These are phyloP conservation scores for Candida stauntonica DNA, from an alignment of 805 yeast species.

Conservation along the genomic window DNA sequence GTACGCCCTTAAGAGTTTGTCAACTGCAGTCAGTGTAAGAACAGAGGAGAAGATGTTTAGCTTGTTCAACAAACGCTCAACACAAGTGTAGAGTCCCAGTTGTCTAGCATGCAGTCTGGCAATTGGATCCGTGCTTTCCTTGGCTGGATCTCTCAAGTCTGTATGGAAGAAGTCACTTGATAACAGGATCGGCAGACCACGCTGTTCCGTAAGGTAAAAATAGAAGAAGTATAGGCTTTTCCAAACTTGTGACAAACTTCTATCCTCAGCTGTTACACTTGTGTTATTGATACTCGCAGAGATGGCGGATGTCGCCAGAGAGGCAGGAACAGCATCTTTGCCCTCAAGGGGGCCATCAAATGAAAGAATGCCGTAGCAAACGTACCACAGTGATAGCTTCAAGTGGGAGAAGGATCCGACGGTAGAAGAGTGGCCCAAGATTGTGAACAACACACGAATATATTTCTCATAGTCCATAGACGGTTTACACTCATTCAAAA, in stretches of 20 bases:
- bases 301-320: conserved; percentile 11
- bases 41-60: conserved; percentile 9
- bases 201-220: conserved; percentile 9
- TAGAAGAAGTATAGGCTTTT: conserved; percentile 16
- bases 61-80: conserved; percentile 9
- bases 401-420: conserved; percentile 9
- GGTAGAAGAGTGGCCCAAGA: conserved; percentile 4
- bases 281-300: conserved; percentile 18
- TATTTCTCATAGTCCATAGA: conserved; percentile 19
- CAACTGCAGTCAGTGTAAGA: conserved; percentile 7
- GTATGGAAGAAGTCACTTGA: conserved; percentile 18
- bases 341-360: conserved; percentile 10
- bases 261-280: conserved; percentile 7
- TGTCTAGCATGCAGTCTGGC: neutral
- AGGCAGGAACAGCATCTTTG: conserved; percentile 7
- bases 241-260: conserved; percentile 17
- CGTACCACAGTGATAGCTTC: conserved; percentile 11
- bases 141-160: conserved; percentile 5
- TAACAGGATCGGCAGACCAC: conserved; percentile 21
- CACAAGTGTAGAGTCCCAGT: conserved; percentile 1
- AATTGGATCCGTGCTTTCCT: neutral
- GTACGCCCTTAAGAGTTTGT: conserved; percentile 8
- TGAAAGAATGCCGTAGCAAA: conserved; percentile 8
- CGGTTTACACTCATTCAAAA: conserved; percentile 10
- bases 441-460: conserved; percentile 14